Evolutionary conservation across 1,284 basidiomycete genomes (phyloP), one percentile per base, ranked within the genome.

Genomic region (Fomitopsis betulina): DNA sequence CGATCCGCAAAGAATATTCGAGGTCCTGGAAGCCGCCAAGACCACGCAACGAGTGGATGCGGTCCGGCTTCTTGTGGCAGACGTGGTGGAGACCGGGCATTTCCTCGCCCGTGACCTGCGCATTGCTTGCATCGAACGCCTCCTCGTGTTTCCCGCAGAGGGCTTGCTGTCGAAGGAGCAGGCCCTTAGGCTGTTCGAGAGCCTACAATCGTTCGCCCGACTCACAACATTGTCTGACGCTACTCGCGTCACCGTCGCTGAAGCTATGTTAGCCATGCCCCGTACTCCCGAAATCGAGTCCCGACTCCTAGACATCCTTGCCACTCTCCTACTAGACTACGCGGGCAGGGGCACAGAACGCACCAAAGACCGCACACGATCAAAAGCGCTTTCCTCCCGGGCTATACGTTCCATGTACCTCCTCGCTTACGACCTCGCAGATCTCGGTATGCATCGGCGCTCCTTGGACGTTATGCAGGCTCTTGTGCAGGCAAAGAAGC

Each of bases 401-500:
- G 51, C 40, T 25, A 50, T 23, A 1, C 21, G 32, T 10, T 12
- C 54, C 19, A 25, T 58, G 43, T 49, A 54, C 27, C 53, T 37
- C 53, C 43, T 58, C 52, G 53, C 53, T 19, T 54, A 27, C 27
- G 56, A 60, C 9, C 62, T 67, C 32, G 60, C 66, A 2, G 35
- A 40, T 13, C 19, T 56, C 12, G 60, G 57, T 15, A 33, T 58
- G 19, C 63, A 58, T 33, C n/a, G 43, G n/a, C 39, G 54, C 10
- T 66, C 68, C 1, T 60, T 68, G n/a, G 57, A 59, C 5, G 53
- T 68, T n/a, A 58, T 72, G 51, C 58, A 62, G 12, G 23, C 53
- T 5, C 76, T 87, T 32, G 69, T 73, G 17, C 58, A 71, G 21
- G 63, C 54, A 25, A 63, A 68, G 6, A 65, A 67, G 42, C 62